Evolutionary conservation across 169 alveolate species (phyloP), one percentile per base, ranked within the genome.

Genomic region (Cytauxzoon felis): DNA sequence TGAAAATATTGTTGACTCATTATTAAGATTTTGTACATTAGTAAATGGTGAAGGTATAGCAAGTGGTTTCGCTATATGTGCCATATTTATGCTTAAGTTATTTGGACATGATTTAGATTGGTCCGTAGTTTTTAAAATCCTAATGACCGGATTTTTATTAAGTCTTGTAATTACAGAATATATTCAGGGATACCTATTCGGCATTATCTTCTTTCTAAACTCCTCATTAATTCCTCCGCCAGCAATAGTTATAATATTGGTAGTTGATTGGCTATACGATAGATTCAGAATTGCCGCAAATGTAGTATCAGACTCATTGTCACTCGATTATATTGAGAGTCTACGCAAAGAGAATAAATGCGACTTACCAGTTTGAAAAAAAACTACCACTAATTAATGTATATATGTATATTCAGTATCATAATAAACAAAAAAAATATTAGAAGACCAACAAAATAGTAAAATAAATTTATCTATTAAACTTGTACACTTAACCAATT

Each of bases 301-400:
- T 43, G 34, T 43, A 1, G 56, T 59, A 3, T 42, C 69, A 5
- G 69, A 59, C 56, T 54, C 69, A 3, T 42, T 59, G 32, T 43
- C 69, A n/a, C 26, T 59, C 11, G 69, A 59, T 40, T 59, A 59
- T 30, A 59, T 59, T 42, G 69, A 59, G 69, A 33, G 36, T 30
- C 42, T 59, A 13, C 19, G 34, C 67, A 59, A 40, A 11, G n/a
- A n/a, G n/a, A n/a, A n/a, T n/a, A n/a, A n/a, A n/a, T n/a, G n/a
- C n/a, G n/a, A n/a, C n/a, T n/a, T n/a, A n/a, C n/a, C n/a, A n/a
- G n/a, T n/a, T n/a, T n/a, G n/a, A n/a, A n/a, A n/a, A n/a, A n/a
- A n/a, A n/a, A n/a, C n/a, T n/a, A n/a, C n/a, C n/a, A n/a, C n/a
- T n/a, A n/a, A n/a, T n/a, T n/a, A n/a, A n/a, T n/a, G n/a, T n/a